phyloP scores from a whole-genome alignment of 176 grass and related monocot genomes.

The Musa itinerans region DNA sequence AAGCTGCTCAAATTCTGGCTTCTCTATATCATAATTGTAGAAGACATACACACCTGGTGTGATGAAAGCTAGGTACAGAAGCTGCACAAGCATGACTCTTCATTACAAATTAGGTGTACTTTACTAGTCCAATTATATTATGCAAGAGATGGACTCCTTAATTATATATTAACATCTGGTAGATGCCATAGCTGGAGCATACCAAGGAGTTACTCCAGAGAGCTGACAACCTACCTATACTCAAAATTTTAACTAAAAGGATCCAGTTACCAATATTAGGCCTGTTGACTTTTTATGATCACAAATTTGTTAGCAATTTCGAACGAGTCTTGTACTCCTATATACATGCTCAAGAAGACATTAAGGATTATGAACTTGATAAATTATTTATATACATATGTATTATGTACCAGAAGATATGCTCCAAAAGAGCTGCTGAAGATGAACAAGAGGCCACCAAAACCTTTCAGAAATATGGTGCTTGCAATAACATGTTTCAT shows the following conservation, averaged over 20 bases:
- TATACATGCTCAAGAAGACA: not conserved
- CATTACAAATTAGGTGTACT: not conserved
- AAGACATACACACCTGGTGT: constrained; percentile 53
- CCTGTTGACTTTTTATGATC: too few relatives aligned
- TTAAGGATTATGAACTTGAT: not conserved
- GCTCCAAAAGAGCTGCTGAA: constrained; percentile 65
- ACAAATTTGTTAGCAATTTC: too few relatives aligned
- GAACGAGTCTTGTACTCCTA: not conserved
- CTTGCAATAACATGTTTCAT: constrained; percentile 47
- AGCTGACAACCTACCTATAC: too few relatives aligned
- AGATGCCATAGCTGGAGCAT: not conserved
- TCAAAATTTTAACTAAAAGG: not conserved
- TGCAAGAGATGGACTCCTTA: not conserved
- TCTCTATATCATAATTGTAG: constrained; percentile 63
- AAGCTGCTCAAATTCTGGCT: constrained; percentile 29
- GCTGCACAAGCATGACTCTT: constrained; percentile 31
- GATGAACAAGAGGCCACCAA: constrained; percentile 60
- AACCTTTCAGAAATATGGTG: constrained; percentile 57
- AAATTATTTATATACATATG: not conserved
- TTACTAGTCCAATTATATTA: not conserved
- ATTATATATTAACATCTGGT: not conserved
- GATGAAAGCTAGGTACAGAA: constrained; percentile 46
- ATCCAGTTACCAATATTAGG: not conserved
- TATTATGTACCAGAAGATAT: constrained; percentile 32
- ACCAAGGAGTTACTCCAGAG: too few relatives aligned